Conservation (phyloP, 192 early-diverging fungal genomes). For the Coemansia sp. region DNA sequence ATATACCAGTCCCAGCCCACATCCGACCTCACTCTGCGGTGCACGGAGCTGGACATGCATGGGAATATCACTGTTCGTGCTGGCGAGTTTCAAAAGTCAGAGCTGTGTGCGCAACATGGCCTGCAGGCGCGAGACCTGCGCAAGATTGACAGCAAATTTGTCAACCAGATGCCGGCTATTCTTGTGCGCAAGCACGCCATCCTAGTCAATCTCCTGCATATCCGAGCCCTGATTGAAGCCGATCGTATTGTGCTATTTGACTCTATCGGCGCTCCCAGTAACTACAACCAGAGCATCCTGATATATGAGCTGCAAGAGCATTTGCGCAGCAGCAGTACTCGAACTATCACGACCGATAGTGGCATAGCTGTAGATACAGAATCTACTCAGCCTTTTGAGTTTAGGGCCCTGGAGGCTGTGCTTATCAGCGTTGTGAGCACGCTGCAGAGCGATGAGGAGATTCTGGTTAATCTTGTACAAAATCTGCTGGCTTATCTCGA, state of each 20-base stretch:
- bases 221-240: conserved; percentile 78
- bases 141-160: conserved; percentile 72
- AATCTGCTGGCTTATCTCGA: conserved; percentile 69
- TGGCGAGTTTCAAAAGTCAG: conserved; percentile 74
- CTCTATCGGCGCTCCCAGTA: conserved; percentile 64
- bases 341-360: neutral
- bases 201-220: conserved; percentile 77
- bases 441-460: conserved; percentile 68
- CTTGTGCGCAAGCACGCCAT: conserved; percentile 81
- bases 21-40: conserved; percentile 48
- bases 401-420: conserved; percentile 78
- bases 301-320: conserved; percentile 79
- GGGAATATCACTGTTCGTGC: conserved; percentile 70
- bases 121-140: conserved; percentile 84
- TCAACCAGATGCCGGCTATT: conserved; percentile 79
- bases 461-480: conserved; percentile 66
- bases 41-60: conserved; percentile 67
- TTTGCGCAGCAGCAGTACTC: conserved; percentile 54
- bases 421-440: conserved; percentile 69
- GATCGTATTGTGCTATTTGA: conserved; percentile 77
- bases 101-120: conserved; percentile 73
- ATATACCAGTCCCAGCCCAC: conserved; percentile 20
- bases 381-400: conserved; percentile 47
- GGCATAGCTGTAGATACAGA: neutral
- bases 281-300: conserved; percentile 72